Base-by-base conservation (phyloP, 2,329 filamentous ascomycete genomes). In the Microsporum canis region DNA sequence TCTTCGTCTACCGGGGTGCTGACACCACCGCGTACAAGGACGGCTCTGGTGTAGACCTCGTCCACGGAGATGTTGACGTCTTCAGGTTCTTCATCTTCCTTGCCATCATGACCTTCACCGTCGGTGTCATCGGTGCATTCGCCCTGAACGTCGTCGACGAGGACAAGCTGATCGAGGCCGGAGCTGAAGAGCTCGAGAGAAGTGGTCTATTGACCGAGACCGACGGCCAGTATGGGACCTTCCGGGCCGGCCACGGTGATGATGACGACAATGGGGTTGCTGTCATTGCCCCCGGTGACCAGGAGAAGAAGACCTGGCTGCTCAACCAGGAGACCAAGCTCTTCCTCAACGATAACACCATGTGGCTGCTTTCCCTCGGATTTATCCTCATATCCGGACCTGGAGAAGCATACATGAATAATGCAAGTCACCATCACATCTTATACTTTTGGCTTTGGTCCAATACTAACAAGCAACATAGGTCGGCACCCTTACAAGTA, bases 321-420 rank as follows among this genome's bases (percentile, higher is more conserved):
- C 82, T 97, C 66, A 97, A 97, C 68, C 89, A 89, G 51, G 92
- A 96, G 72, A 97, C 94, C 0, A 81, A 85, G 10, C 80, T 85
- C 2, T 99, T 97, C 72, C 80, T 99, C 7, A 81, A 83, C 29
- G 94, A 99, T 67, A 85, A 83, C 63, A 96, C 91, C 10, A 97
- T 97, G 92, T 99, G 92, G 92, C 88, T 86, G 71, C 87, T 99
- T 66, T 90, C 92, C 0, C 78, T 86, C 0, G 91, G 91, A 23
- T 97, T 99, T 75, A 89, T 97, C 73, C 82, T 97, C 64, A 89
- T 96, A 67, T 89, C 91, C 60, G 94, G 94, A 0, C 92, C 94
- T 0, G 92, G 91, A n/a, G 94, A 99, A 75, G 89, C 92, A 8
- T 99, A 96, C 72, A 91, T 97, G 76, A 99, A 97, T 76, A 99